Evolutionary conservation across 805 yeast species (phyloP).

Genomic region (Kurtzmaniella cleridarum): DNA sequence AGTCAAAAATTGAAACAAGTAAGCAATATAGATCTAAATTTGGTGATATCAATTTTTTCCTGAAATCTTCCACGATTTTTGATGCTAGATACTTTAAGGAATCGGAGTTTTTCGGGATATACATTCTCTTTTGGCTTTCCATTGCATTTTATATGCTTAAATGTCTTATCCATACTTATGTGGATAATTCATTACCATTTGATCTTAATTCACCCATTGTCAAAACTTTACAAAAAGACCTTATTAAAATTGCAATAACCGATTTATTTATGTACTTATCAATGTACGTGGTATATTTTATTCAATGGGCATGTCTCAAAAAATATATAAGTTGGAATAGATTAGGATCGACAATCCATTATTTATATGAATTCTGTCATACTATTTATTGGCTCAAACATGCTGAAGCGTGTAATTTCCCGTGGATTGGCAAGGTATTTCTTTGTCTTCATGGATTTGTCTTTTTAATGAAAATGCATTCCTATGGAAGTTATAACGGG

Average conservation of each 20-base stretch:
- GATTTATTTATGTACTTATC: constrained; percentile 72
- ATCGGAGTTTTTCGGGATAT: constrained; percentile 69
- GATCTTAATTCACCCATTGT: constrained; percentile 49
- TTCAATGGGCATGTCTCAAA: constrained; percentile 52
- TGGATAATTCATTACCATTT: constrained; percentile 37
- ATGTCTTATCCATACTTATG: constrained; percentile 48
- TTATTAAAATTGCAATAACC: constrained; percentile 62
- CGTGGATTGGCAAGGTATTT: constrained; percentile 91
- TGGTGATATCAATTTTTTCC: constrained; percentile 46
- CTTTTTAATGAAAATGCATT: constrained; percentile 90
- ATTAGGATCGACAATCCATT: constrained; percentile 61
- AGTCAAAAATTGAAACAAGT: constrained; percentile 1
- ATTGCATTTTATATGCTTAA: constrained; percentile 52
- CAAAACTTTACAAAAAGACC: constrained; percentile 51
- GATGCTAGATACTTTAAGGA: constrained; percentile 44
- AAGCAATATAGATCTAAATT: constrained; percentile 44
- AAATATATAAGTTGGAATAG: constrained; percentile 53
- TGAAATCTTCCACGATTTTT: constrained; percentile 41
- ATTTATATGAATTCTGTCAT: constrained; percentile 48
- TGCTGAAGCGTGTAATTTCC: constrained; percentile 51
- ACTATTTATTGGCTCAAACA: constrained; percentile 49
- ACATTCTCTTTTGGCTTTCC: constrained; percentile 72
- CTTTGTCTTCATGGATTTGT: constrained; percentile 81
- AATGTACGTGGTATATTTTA: constrained; percentile 52
- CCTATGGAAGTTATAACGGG: constrained; percentile 89